Evolutionary conservation across 2,329 filamentous ascomycete species (phyloP).

Genomic region (Bipolaris cookei): DNA sequence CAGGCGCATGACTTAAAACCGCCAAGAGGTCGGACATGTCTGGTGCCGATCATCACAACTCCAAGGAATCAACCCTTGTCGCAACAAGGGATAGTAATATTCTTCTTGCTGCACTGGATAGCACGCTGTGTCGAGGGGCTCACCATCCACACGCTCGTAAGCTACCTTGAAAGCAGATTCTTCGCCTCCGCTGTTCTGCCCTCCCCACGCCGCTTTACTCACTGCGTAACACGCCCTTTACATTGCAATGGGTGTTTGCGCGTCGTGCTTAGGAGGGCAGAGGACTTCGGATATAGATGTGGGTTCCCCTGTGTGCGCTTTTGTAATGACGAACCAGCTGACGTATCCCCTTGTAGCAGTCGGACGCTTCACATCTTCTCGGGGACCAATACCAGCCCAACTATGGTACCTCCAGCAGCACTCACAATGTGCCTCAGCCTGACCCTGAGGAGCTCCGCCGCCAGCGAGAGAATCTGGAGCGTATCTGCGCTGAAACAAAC

Average conservation of each 20-base stretch:
- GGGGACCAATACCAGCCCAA: constrained; percentile 53
- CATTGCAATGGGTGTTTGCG: constrained; percentile 57
- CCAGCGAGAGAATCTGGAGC: constrained; percentile 56
- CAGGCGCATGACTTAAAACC: not conserved
- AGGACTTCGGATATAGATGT: constrained; percentile 54
- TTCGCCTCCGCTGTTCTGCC: not conserved
- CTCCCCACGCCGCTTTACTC: not conserved
- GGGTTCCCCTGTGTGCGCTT: constrained; percentile 27
- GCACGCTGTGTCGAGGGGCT: not conserved
- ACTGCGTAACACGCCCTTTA: constrained; percentile 3
- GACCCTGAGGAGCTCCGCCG: constrained; percentile 58
- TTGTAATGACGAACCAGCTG: constrained; percentile 23
- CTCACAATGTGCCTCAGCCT: constrained; percentile 49
- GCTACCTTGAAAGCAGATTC: not conserved
- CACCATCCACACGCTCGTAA: not conserved
- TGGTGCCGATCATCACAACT: constrained; percentile 15
- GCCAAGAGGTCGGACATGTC: constrained; percentile 13
- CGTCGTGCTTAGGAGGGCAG: constrained; percentile 56
- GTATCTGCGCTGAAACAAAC: constrained; percentile 57
- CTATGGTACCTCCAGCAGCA: constrained; percentile 52
- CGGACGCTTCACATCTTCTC: constrained; percentile 56
- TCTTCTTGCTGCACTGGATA: not conserved
- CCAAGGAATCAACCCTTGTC: constrained; percentile 7
- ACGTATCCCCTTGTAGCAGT: constrained; percentile 48
- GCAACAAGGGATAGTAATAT: not conserved